Percentiles rank a stretch among this genome's conserved stretches.
These are phyloP conservation scores for Aspergillus wentii DNA, from an alignment of 495 filamentous ascomycete genomes.

Conservation along the genomic window DNA sequence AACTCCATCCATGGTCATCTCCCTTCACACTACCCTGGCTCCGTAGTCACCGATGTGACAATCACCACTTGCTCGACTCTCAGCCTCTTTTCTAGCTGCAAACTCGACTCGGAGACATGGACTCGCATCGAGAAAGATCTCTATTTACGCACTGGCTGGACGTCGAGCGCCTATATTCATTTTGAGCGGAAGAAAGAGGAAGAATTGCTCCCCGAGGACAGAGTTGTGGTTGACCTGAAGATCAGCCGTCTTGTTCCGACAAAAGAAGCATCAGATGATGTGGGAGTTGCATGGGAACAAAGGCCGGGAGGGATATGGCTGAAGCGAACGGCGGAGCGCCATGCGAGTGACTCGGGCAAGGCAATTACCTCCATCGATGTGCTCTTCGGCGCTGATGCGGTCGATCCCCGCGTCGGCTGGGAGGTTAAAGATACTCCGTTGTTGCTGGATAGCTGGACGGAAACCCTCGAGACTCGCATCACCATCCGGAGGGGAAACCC, in stretches of 20 bases:
- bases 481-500: slow-evolving; percentile 70
- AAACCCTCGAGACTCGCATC: slow-evolving; percentile 62
- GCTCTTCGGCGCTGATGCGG: slow-evolving; percentile 88
- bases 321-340: slow-evolving; percentile 67
- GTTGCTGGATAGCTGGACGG: slow-evolving; percentile 56
- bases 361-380: slow-evolving; percentile 85
- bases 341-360: slow-evolving; percentile 71
- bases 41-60: slow-evolving; percentile 86
- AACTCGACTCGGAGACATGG: slow-evolving; percentile 72
- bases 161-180: slow-evolving; percentile 77
- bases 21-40: slow-evolving; percentile 73
- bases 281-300: slow-evolving; percentile 69
- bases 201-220: slow-evolving; percentile 68
- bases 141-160: slow-evolving; percentile 67
- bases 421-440: slow-evolving; percentile 65
- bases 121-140: slow-evolving; percentile 88
- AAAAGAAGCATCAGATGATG: slow-evolving; percentile 47
- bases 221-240: slow-evolving; percentile 76
- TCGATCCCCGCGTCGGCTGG: slow-evolving; percentile 84
- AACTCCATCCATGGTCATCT: slow-evolving; percentile 75
- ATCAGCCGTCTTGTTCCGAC: slow-evolving; percentile 74
- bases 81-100: slow-evolving; percentile 75
- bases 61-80: slow-evolving; percentile 69
- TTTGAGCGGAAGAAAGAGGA: slow-evolving; percentile 85
- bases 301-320: slow-evolving; percentile 82